Evolutionary conservation across 352 stramenopile genomes (phyloP).

Genomic region (Phytophthora citricola): DNA sequence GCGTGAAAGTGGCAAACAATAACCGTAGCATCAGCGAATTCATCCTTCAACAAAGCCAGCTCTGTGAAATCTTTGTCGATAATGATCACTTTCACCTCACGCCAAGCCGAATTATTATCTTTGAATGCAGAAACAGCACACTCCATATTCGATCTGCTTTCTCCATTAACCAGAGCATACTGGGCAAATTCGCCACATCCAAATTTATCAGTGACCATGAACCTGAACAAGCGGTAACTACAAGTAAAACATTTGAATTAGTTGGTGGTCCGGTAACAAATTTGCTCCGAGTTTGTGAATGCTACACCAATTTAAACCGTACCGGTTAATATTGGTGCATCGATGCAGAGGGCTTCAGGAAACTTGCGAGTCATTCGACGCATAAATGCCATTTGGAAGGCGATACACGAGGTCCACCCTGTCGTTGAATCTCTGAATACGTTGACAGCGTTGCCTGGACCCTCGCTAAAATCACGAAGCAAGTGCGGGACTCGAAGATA

Average conservation of each 20-base stretch:
- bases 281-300: neutral
- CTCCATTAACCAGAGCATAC: slow-evolving; percentile 10
- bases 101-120: slow-evolving; percentile 12
- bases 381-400: slow-evolving; percentile 16
- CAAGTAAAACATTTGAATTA: neutral
- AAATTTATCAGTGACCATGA: slow-evolving; percentile 23
- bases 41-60: neutral
- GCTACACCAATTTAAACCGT: neutral
- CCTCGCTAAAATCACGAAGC: slow-evolving; percentile 13
- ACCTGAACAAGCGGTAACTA: slow-evolving; percentile 23
- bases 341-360: slow-evolving; percentile 15
- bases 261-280: slow-evolving; percentile 8
- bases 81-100: slow-evolving; percentile 8
- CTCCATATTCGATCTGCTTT: slow-evolving; percentile 7
- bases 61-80: slow-evolving; percentile 22
- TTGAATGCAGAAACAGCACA: slow-evolving; percentile 7
- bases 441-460: slow-evolving; percentile 14
- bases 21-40: slow-evolving; percentile 6
- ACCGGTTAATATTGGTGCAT: slow-evolving; percentile 23
- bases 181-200: slow-evolving; percentile 10
- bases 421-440: neutral
- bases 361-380: slow-evolving; percentile 13
- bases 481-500: slow-evolving; percentile 12
- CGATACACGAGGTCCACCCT: slow-evolving; percentile 7
- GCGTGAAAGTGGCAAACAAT: slow-evolving; percentile 23